These are phyloP conservation scores for Dorcoceras hygrometricum DNA, from an alignment of 257 asterid genomes.

Conservation along the genomic window DNA sequence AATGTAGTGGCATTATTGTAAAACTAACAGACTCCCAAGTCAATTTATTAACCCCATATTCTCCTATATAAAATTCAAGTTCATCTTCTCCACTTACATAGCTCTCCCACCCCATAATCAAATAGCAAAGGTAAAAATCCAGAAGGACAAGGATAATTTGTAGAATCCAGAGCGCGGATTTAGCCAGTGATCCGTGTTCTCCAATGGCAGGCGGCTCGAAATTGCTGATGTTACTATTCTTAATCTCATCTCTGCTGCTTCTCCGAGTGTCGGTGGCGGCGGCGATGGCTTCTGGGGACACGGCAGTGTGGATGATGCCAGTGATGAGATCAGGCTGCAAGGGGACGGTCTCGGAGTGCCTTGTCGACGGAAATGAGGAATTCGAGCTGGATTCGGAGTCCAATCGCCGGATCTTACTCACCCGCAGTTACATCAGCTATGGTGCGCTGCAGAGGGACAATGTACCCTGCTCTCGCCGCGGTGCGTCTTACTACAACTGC, in stretches of 20 bases:
- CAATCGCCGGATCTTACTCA: constrained; percentile 72
- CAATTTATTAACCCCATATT: neutral
- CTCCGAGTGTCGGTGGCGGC: constrained; percentile 46
- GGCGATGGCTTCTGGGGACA: constrained; percentile 31
- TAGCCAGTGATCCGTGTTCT: neutral
- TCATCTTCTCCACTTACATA: neutral
- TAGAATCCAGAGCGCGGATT: constrained; percentile 8
- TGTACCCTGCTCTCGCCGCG: constrained; percentile 92
- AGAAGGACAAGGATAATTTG: constrained; percentile 16
- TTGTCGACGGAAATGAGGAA: constrained; percentile 51
- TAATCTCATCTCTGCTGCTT: constrained; percentile 24
- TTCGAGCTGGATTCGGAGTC: constrained; percentile 77
- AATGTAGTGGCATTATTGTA: neutral
- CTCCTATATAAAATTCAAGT: neutral
- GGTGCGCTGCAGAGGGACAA: constrained; percentile 85
- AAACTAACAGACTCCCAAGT: neutral
- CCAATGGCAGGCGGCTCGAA: constrained; percentile 30
- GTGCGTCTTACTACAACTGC: constrained; percentile 94
- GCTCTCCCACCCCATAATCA: neutral
- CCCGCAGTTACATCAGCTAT: constrained; percentile 73
- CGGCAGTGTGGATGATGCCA: constrained; percentile 56
- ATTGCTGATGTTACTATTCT: constrained; percentile 23
- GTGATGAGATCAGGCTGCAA: constrained; percentile 55
- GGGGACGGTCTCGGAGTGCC: constrained; percentile 58
- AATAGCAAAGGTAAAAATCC: neutral